Evolutionary conservation across 139 green algal genomes (phyloP), one percentile per base, ranked within the genome.

Genomic region (Chlamydomonas sp.): DNA sequence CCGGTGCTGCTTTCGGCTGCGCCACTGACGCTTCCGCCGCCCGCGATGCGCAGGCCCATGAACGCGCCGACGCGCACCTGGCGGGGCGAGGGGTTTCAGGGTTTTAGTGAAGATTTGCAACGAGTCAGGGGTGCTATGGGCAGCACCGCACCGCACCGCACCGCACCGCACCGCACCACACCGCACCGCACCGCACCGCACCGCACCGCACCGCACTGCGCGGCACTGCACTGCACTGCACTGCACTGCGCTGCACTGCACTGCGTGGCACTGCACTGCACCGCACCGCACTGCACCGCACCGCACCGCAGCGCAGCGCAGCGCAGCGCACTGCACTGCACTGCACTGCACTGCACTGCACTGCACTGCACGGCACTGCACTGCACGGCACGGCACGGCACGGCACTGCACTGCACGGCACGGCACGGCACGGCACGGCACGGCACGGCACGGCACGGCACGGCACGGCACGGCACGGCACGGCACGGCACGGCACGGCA

Each of bases 51-150:
- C 8, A 76, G 61, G 39, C 70, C 70, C 90, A 95, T 98, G 84
- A 97, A 98, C 2, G 92, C 81, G 2, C 76, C 54, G 24, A 64
- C 54, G 20, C 54, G 22, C 22, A 64, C n/a, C n/a, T n/a, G n/a
- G n/a, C n/a, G n/a, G n/a, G n/a, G n/a, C n/a, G n/a, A n/a, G n/a
- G n/a, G n/a, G n/a, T n/a, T n/a, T n/a, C n/a, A n/a, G n/a, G n/a
- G n/a, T n/a, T n/a, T n/a, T n/a, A n/a, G n/a, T n/a, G n/a, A n/a
- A 54, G 43, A 54, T 54, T 26, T 54, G 20, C 43, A 54, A 26
- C 20, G 20, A 54, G 20, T 54, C 20, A 26, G 16, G 20, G 13
- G 13, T 54, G 43, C 43, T 26, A 26, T 26, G 43, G 16, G 20
- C 20, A 26, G 20, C 43, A 54, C 20, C 20, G 13, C 43, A 54